These are phyloP conservation scores for Hibiscus tridactylites DNA, from an alignment of 345 rosid genomes.

Conservation along the genomic window DNA sequence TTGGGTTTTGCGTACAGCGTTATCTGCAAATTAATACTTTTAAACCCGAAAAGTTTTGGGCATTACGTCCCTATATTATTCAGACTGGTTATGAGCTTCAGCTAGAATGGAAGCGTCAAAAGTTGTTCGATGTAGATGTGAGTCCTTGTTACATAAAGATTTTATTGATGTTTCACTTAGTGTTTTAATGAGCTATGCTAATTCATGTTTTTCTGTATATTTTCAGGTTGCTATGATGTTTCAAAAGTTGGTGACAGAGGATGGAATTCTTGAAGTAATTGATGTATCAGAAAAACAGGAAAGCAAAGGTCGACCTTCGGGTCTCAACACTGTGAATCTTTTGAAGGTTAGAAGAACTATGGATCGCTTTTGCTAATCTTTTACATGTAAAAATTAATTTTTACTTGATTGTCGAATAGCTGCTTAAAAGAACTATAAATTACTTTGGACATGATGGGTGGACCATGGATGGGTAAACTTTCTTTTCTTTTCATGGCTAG, in stretches of 20 bases:
- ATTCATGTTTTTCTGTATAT: constrained; percentile 12
- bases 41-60: constrained; percentile 86
- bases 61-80: constrained; percentile 48
- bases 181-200: not conserved
- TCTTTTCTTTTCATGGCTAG: constrained; percentile 1
- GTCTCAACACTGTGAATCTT: constrained; percentile 90
- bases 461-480: not conserved
- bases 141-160: constrained; percentile 20
- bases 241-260: constrained; percentile 62
- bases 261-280: constrained; percentile 61
- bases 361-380: constrained; percentile 5
- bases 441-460: not conserved
- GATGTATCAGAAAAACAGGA: constrained; percentile 73
- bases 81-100: constrained; percentile 71
- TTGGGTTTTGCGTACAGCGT: constrained; percentile 92
- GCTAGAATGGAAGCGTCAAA: constrained; percentile 89
- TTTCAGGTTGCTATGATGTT: constrained; percentile 75
- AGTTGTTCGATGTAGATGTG: constrained; percentile 82
- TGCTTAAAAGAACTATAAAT: not conserved
- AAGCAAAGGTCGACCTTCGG: constrained; percentile 74
- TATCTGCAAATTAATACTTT: constrained; percentile 84
- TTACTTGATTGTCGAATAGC: not conserved
- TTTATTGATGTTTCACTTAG: not conserved
- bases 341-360: constrained; percentile 55
- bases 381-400: not conserved